Percentiles rank a stretch among this genome's conserved stretches.
Conservation (phyloP, 192 early-diverging fungal genomes). For the Coemansia sp. region DNA sequence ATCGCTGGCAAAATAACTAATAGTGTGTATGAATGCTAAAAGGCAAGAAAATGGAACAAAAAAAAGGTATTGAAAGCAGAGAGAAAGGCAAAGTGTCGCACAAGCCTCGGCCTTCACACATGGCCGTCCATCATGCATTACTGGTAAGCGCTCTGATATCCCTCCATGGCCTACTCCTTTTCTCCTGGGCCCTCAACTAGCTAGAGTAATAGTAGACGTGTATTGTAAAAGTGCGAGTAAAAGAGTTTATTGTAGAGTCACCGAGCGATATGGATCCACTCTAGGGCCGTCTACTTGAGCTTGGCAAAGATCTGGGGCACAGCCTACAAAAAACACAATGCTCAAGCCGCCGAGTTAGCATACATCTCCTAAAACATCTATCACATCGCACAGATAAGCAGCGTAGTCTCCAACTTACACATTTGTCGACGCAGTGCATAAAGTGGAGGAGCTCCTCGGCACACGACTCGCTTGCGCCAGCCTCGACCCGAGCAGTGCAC, state of each 20-base stretch:
- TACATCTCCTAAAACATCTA: background rate
- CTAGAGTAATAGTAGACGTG: background rate
- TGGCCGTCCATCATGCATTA: background rate
- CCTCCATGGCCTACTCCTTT: background rate
- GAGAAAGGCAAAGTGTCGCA: background rate
- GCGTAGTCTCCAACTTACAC: conserved; percentile 61
- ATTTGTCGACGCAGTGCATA: conserved; percentile 76
- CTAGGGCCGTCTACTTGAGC: conserved; percentile 51
- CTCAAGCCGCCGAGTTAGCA: background rate
- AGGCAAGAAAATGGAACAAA: background rate
- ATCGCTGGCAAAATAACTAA: background rate
- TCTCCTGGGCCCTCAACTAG: background rate
- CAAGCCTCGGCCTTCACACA: background rate
- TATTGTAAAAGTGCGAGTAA: background rate
- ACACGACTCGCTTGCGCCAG: conserved; percentile 72
- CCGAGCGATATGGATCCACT: background rate
- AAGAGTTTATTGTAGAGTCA: background rate
- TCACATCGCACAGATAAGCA: background rate
- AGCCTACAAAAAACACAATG: conserved; percentile 43
- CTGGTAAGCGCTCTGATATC: conserved; percentile 1
- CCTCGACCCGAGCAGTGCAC: conserved; percentile 73
- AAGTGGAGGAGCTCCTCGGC: conserved; percentile 80
- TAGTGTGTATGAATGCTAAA: background rate
- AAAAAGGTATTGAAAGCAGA: conserved; percentile 2
- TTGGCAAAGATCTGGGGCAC: conserved; percentile 62